Conservation (phyloP, 495 filamentous ascomycete genomes). For the Tuber aestivum region DNA sequence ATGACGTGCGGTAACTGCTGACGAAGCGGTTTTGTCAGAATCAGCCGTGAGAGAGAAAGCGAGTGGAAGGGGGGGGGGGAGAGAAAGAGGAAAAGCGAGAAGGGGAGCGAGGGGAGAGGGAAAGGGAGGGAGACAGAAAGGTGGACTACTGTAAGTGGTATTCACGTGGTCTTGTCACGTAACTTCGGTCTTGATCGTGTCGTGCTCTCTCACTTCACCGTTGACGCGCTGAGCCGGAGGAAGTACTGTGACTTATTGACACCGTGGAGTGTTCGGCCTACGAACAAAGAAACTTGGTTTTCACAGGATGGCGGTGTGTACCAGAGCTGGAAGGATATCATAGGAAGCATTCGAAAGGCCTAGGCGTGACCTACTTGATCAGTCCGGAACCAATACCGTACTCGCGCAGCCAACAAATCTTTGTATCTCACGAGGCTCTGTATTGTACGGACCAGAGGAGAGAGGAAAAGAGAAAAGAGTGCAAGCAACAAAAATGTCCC, state of each 20-base stretch:
- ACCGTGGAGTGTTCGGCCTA: no score
- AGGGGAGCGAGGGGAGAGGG: neutral
- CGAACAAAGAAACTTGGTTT: neutral
- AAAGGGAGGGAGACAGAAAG: neutral
- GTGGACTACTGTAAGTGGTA: neutral
- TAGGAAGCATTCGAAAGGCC: neutral
- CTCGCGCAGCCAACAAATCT: neutral
- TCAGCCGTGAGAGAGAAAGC: neutral
- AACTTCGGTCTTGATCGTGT: neutral
- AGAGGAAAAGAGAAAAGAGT: neutral
- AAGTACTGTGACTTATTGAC: neutral
- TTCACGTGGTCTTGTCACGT: neutral
- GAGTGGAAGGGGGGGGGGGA: neutral
- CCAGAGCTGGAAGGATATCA: neutral
- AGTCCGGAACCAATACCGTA: neutral
- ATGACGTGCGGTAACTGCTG: slow-evolving; percentile 29
- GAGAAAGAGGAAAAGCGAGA: neutral
- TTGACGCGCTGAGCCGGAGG: neutral
- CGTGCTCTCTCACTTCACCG: neutral
- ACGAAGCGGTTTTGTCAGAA: neutral
- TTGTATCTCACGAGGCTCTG: neutral
- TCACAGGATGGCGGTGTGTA: neutral
- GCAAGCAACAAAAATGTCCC: neutral
- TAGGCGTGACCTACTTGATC: neutral
- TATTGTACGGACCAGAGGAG: neutral